Evolutionary conservation across 2,329 filamentous ascomycete species (phyloP).

Genomic region (Trichoderma oligosporum): DNA sequence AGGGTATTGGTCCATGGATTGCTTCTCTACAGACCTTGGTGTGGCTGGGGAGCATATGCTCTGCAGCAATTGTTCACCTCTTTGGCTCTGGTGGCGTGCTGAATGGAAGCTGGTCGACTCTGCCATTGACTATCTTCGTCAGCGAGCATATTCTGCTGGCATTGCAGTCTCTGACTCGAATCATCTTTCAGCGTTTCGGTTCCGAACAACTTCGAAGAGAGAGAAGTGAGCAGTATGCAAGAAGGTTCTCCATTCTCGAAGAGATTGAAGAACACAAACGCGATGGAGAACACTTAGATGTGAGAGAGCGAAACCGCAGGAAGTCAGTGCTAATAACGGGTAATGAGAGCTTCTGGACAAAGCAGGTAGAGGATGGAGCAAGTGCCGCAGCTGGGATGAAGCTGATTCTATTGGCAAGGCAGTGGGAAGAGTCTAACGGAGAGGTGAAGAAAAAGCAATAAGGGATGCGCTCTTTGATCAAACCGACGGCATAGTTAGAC

Average conservation of each 20-base stretch:
- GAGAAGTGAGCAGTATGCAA: conserved; percentile 38
- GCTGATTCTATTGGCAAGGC: conserved; percentile 34
- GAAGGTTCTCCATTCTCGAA: conserved; percentile 37
- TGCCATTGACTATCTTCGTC: conserved; percentile 68
- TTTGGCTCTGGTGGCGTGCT: conserved; percentile 57
- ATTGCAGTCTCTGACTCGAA: conserved; percentile 44
- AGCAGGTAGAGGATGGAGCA: conserved; percentile 38
- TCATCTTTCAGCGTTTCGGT: conserved; percentile 36
- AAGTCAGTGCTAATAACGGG: conserved; percentile 35
- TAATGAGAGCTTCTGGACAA: conserved; percentile 40
- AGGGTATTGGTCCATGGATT: conserved; percentile 72
- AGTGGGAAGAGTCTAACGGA: conserved; percentile 19
- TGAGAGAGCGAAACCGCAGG: conserved; percentile 37
- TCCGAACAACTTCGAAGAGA: conserved; percentile 41
- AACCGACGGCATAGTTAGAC: neutral
- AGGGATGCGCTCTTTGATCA: neutral
- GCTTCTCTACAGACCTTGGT: conserved; percentile 64
- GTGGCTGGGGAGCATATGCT: conserved; percentile 70
- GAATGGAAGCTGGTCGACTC: conserved; percentile 58
- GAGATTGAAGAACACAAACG: conserved; percentile 40
- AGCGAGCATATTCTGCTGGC: conserved; percentile 69
- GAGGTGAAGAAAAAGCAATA: conserved; percentile 11
- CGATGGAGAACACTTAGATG: conserved; percentile 31
- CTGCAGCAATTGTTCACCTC: conserved; percentile 68
- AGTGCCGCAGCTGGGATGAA: conserved; percentile 34